Base-by-base conservation (phyloP, 169 alveolate species). In the Plasmodium sp. region DNA sequence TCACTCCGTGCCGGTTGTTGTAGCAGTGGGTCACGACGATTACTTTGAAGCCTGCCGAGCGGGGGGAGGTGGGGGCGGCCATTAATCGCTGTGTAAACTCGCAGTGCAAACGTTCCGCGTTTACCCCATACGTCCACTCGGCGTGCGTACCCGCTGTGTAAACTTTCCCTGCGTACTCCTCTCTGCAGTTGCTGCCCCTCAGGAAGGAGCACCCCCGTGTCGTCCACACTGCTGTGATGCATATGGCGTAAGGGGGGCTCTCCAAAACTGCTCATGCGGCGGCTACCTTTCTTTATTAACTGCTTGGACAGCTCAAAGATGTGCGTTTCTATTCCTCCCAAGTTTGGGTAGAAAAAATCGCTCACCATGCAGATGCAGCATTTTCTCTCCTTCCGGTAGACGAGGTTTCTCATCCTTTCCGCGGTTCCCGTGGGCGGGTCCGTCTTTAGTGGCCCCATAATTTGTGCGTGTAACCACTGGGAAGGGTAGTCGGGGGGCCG, bases 301-400 rank as follows among this genome's bases (percentile, higher is more conserved):
- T 99, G 96, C 91, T 98, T 98, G 1, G 99, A 99, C 56, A 99
- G 96, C 93, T 99, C 98, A 95, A 98, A 99, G 43, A 98, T 98
- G 96, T 99, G 99, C 97, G 98, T 99, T 96, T 99, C 99, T 5
- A 99, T 99, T 54, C 99, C 99, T 3, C 99, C 99, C 34, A 99
- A 94, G 74, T 98, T 96, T n/a, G 99, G 99, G 88, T 98, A 98
- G 95, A 98, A 98, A 96, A 98, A 99, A 94, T 99, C 99, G 74
- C 94, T 77, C 9, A 88, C 94, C 94, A 88, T 88, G 56, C 94
- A 88, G 67, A 88, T 88, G 83, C 94, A 88, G 43, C 94, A 88
- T 80, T 88, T 88, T 51, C 94, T 77, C 71, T 88, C 83, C 84
- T 62, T 79, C 62, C 81, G 80, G 48, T 88, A 88, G 45, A 79